A percentile compares a stretch with the other conserved stretches of the same genome.
These are phyloP conservation scores for Fusarium sp. DNA, from an alignment of 2,329 filamentous ascomycete genomes.

Conservation along the genomic window DNA sequence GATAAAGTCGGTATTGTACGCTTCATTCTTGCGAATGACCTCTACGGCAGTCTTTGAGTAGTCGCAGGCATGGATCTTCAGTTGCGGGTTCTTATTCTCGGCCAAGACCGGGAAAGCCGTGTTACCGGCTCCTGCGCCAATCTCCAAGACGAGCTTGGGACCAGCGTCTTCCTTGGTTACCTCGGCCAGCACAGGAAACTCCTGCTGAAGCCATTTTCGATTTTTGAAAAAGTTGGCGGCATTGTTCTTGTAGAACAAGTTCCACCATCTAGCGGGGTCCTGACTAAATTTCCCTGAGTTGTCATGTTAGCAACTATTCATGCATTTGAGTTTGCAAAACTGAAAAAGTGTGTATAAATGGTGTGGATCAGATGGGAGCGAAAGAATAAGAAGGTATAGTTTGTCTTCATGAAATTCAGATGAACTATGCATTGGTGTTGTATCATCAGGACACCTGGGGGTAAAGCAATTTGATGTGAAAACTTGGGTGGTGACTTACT, in stretches of 20 bases:
- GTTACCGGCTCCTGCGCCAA: slow-evolving; percentile 95
- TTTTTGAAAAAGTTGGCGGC: slow-evolving; percentile 98
- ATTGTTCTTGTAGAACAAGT: slow-evolving; percentile 98
- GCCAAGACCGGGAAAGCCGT: slow-evolving; percentile 92
- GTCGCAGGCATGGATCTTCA: slow-evolving; percentile 93
- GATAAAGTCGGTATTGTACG: slow-evolving; percentile 78
- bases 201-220: slow-evolving; percentile 94
- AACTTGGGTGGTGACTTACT: slow-evolving; percentile 60
- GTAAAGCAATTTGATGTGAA: not conserved
- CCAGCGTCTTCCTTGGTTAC: slow-evolving; percentile 78
- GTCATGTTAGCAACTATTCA: slow-evolving; percentile 54
- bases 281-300: slow-evolving; percentile 81
- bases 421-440: slow-evolving; percentile 74
- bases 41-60: slow-evolving; percentile 96
- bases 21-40: slow-evolving; percentile 83
- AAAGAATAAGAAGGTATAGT: slow-evolving; percentile 70
- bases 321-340: slow-evolving; percentile 28
- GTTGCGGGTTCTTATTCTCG: slow-evolving; percentile 81
- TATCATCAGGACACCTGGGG: slow-evolving; percentile 66
- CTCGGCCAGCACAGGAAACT: slow-evolving; percentile 88
- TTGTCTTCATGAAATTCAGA: slow-evolving; percentile 75
- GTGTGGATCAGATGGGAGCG: slow-evolving; percentile 74
- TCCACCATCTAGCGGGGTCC: slow-evolving; percentile 96
- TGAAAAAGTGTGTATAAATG: slow-evolving; percentile 21
- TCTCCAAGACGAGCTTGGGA: slow-evolving; percentile 80